Percentiles rank a stretch among this genome's conserved stretches.
Conservation (phyloP, 805 yeast species). For the Blastobotrys americana region DNA sequence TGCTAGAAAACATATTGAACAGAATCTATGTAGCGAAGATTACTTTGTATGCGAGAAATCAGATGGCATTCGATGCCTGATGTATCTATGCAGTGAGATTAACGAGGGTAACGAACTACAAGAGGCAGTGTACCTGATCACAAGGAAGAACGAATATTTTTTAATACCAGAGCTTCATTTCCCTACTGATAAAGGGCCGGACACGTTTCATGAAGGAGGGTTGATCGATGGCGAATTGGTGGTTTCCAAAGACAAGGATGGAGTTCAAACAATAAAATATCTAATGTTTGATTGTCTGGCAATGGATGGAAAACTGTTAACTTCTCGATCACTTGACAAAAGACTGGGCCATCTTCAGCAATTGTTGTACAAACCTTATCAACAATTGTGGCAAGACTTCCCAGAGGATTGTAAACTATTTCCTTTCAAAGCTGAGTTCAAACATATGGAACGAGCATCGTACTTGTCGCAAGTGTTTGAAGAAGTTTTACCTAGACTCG, state of each 20-base stretch:
- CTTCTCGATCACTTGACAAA: constrained; percentile 65
- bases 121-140: constrained; percentile 83
- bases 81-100: constrained; percentile 35
- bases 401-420: constrained; percentile 70
- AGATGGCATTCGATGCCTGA: constrained; percentile 82
- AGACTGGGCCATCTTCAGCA: constrained; percentile 82
- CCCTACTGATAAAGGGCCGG: constrained; percentile 47
- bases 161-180: constrained; percentile 74
- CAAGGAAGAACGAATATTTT: constrained; percentile 81
- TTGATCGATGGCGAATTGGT: constrained; percentile 93
- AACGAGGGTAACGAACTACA: constrained; percentile 52
- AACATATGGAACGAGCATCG: constrained; percentile 79
- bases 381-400: constrained; percentile 53
- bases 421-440: constrained; percentile 81
- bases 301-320: constrained; percentile 65
- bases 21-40: constrained; percentile 59
- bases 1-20: constrained; percentile 59
- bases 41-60: constrained; percentile 94
- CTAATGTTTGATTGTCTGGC: constrained; percentile 89
- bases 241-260: constrained; percentile 38
- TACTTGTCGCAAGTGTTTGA: constrained; percentile 68
- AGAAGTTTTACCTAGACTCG: constrained; percentile 51
- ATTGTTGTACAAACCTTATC: constrained; percentile 75
- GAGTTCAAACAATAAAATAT: constrained; percentile 54
- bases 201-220: constrained; percentile 70